phyloP scores from a whole-genome alignment of 805 yeast species.

The Dipodascus geniculatus region DNA sequence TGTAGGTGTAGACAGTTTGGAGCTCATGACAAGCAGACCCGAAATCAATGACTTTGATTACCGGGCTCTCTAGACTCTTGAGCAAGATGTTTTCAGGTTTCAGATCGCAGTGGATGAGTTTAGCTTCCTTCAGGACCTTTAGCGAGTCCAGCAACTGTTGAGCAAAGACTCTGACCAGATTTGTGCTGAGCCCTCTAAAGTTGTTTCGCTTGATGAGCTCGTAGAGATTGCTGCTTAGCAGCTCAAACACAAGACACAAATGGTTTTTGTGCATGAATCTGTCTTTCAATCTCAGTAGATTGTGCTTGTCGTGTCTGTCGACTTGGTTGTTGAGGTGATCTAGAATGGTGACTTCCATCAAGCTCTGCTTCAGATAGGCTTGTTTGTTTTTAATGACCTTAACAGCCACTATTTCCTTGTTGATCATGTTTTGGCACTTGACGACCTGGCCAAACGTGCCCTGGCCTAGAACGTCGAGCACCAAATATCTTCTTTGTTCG shows the following conservation, averaged over 20 bases:
- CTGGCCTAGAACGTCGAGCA: slow-evolving; percentile 82
- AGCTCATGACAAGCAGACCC: slow-evolving; percentile 92
- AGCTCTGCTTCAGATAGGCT: slow-evolving; percentile 80
- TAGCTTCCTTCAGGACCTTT: slow-evolving; percentile 66
- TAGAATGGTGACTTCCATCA: slow-evolving; percentile 78
- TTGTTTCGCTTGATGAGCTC: slow-evolving; percentile 88
- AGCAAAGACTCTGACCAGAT: slow-evolving; percentile 65
- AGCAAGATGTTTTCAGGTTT: slow-evolving; percentile 91
- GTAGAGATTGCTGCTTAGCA: slow-evolving; percentile 76
- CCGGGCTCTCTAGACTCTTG: slow-evolving; percentile 69
- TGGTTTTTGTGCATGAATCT: slow-evolving; percentile 88
- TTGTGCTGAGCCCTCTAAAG: slow-evolving; percentile 78
- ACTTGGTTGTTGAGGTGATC: slow-evolving; percentile 67
- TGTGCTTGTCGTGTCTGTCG: slow-evolving; percentile 61
- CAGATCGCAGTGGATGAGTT: slow-evolving; percentile 88
- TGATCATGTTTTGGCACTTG: slow-evolving; percentile 70
- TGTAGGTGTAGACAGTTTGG: slow-evolving; percentile 80
- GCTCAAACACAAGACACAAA: slow-evolving; percentile 83
- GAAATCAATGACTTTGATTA: slow-evolving; percentile 86
- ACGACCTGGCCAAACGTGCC: slow-evolving; percentile 99
- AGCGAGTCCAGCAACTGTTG: slow-evolving; percentile 74
- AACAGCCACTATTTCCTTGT: slow-evolving; percentile 85
- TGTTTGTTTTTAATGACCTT: slow-evolving; percentile 89
- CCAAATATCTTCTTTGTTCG: slow-evolving; percentile 77
- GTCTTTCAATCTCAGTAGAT: slow-evolving; percentile 69